phyloP scores from a whole-genome alignment of 208 protist species.

The Borovskyia barvae region DNA sequence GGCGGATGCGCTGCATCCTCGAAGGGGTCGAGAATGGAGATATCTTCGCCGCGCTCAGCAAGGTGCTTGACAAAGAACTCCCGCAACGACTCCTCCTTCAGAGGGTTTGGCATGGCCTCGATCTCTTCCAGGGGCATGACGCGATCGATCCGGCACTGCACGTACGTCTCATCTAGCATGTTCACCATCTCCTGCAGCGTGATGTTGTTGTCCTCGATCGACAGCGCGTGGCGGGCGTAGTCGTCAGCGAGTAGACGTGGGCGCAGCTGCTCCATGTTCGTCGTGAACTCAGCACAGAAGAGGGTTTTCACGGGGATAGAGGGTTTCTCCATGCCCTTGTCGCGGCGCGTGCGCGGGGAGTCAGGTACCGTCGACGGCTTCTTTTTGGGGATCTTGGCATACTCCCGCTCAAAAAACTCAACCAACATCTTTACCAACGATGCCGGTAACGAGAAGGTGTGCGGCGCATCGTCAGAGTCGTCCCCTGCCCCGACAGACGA shows the following conservation, averaged over 20 bases:
- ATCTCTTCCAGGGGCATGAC: constrained; percentile 41
- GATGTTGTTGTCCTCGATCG: constrained; percentile 75
- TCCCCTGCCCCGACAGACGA: neutral
- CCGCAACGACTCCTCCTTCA: constrained; percentile 14
- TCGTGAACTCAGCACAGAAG: constrained; percentile 52
- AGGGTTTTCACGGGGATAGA: constrained; percentile 57
- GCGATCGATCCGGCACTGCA: constrained; percentile 50
- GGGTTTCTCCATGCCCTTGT: constrained; percentile 60
- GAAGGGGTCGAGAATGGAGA: constrained; percentile 15
- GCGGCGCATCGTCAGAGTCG: constrained; percentile 35
- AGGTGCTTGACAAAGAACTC: constrained; percentile 33
- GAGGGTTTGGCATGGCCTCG: constrained; percentile 36
- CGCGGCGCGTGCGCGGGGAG: constrained; percentile 53
- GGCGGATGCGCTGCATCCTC: neutral
- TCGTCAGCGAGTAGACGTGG: constrained; percentile 57
- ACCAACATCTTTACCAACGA: constrained; percentile 49
- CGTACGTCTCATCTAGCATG: constrained; percentile 80
- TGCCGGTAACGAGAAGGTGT: constrained; percentile 57
- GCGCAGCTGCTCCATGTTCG: constrained; percentile 52
- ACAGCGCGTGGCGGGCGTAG: constrained; percentile 59
- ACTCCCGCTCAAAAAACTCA: constrained; percentile 67
- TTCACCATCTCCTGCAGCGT: constrained; percentile 87
- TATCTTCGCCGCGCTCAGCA: constrained; percentile 26
- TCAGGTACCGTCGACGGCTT: constrained; percentile 51
- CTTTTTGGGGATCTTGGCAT: constrained; percentile 50